These are phyloP conservation scores for Komagataea norvegica DNA, from an alignment of 1,139 yeast species.

Conservation along the genomic window DNA sequence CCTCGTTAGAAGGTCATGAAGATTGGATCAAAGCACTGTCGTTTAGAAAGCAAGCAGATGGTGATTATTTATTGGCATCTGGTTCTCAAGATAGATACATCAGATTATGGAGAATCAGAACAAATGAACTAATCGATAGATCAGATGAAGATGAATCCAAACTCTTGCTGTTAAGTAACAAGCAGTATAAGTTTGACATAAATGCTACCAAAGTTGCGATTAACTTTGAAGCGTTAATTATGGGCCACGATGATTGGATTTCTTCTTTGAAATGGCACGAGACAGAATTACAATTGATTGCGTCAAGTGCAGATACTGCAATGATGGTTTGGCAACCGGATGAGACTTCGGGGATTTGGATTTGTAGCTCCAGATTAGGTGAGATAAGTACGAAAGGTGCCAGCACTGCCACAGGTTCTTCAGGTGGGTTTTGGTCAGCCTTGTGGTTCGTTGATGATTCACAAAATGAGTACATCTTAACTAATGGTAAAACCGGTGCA, in stretches of 20 bases:
- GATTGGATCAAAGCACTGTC: constrained; percentile 84
- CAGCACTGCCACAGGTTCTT: constrained; percentile 95
- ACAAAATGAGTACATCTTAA: constrained; percentile 49
- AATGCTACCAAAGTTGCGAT: constrained; percentile 43
- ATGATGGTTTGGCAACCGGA: constrained; percentile 97
- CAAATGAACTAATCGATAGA: constrained; percentile 53
- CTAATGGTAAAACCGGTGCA: constrained; percentile 90
- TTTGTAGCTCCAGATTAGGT: constrained; percentile 75
- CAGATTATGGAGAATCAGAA: constrained; percentile 71
- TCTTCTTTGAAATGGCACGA: constrained; percentile 83
- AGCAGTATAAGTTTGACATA: constrained; percentile 54
- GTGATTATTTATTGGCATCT: constrained; percentile 63
- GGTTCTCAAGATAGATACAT: constrained; percentile 91
- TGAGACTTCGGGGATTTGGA: constrained; percentile 83
- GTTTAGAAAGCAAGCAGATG: constrained; percentile 46
- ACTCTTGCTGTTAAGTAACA: constrained; percentile 53
- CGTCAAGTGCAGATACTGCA: constrained; percentile 92
- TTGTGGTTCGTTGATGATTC: constrained; percentile 58
- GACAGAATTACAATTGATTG: constrained; percentile 53
- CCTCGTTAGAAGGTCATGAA: constrained; percentile 78
- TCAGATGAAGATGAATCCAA: constrained; percentile 52
- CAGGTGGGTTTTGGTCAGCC: constrained; percentile 96
- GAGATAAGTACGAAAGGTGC: constrained; percentile 95
- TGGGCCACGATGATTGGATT: constrained; percentile 99
- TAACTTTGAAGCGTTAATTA: constrained; percentile 84